Evolutionary conservation across 495 filamentous ascomycete species (phyloP), one percentile per base, ranked within the genome.

Genomic region (Copromyces sp.): DNA sequence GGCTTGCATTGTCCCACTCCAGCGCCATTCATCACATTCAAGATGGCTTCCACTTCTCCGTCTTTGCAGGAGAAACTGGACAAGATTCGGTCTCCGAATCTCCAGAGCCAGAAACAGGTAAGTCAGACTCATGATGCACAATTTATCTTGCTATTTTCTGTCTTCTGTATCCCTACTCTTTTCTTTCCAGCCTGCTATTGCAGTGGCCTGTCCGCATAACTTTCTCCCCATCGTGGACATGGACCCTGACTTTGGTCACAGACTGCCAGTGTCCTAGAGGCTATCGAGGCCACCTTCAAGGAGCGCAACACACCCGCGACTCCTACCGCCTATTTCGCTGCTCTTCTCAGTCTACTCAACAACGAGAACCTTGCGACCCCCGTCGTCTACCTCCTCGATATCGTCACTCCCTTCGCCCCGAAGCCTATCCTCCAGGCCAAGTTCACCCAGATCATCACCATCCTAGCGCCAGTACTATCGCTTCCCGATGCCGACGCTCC

Each of bases 71-170:
- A 95, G 84, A 96, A 92, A 86, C 88, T 99, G 77, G 92, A 95
- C 81, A 97, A 94, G 87, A 97, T 98, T 79, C 91, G 95, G 82
- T 94, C 92, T 81, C 95, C 95, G 38, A 97, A 97, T 84, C 90
- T 97, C 76, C 92, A 98, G 81, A 98, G 92, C 82, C 93, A 96
- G 83, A 90, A 95, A 81, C 93, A 95, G 87, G 93, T 95, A 83
- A 76, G 85, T 82, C 53, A 65, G 32, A 35, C 12, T 35, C 53
- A 65, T 65, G 6, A 24, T 14, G 45, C 40, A 73, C 61, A 35
- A 39, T 14, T 69, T 24, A 40, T 40, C 41, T 72, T 68, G 14
- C 69, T 61, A 37, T 68, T 17, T 41, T 44, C 37, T 0, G 29
- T 16, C 29, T 65, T 65, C 53, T 65, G 12, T 35, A 4, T 17